These are phyloP conservation scores for Chrysosporium keratinophilum DNA, from an alignment of 2,329 filamentous ascomycete genomes.

Conservation along the genomic window DNA sequence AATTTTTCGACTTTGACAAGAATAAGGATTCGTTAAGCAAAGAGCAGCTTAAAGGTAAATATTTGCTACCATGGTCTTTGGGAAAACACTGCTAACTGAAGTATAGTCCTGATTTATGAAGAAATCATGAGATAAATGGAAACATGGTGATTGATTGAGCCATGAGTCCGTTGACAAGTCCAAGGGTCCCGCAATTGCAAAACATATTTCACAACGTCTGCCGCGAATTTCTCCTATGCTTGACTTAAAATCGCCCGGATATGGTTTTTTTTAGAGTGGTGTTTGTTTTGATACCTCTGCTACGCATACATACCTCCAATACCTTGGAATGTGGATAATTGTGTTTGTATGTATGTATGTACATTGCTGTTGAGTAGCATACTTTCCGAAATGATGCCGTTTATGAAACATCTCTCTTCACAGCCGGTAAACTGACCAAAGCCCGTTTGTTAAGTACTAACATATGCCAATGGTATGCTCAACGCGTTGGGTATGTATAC, in stretches of 20 bases:
- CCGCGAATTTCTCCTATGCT: background rate
- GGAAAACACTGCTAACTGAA: constrained; percentile 8
- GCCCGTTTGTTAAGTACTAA: background rate
- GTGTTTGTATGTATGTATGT: background rate
- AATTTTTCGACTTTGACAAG: constrained; percentile 99
- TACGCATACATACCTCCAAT: background rate
- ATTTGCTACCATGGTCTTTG: background rate
- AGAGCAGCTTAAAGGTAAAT: constrained; percentile 82
- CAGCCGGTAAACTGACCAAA: background rate
- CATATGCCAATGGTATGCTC: no score
- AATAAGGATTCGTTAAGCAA: constrained; percentile 98
- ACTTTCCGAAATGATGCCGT: background rate
- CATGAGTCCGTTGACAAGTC: background rate
- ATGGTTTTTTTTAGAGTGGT: background rate
- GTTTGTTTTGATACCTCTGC: constrained; percentile 3
- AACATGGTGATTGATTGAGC: background rate
- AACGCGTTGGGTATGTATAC: background rate
- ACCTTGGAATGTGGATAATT: constrained; percentile 4
- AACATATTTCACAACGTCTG: background rate
- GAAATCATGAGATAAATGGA: constrained; percentile 71
- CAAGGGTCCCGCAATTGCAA: background rate
- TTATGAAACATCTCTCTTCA: background rate
- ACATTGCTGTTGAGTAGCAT: constrained; percentile 4
- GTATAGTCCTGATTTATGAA: constrained; percentile 73
- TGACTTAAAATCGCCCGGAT: background rate